Base-by-base conservation (phyloP, 192 early-diverging fungal species). In the Gamsiella multidivaricata region DNA sequence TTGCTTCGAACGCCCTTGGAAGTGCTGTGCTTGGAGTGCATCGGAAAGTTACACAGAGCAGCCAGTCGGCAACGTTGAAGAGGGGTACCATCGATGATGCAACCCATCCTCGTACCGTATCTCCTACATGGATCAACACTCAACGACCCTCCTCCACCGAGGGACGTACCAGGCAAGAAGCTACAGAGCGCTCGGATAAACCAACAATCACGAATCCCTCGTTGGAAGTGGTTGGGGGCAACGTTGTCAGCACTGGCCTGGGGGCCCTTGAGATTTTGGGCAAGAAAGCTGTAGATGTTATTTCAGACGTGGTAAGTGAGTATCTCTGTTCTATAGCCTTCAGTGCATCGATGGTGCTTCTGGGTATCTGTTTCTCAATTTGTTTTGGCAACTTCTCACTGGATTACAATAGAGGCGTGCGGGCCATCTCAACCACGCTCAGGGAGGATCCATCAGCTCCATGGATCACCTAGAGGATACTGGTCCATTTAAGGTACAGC, bases 1-100 rank as follows among this genome's bases (percentile, higher is more conserved):
- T 79, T 26, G 75, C 75, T 2, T 79, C 75, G 5, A 79, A 79
- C 32, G 75, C 68, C n/a, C 43, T 79, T n/a, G 75, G 75, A 17
- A 79, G 68, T 41, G 75, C 75, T 7, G 60, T 79, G 8, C 54
- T 79, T 42, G 71, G 71, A 1, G 71, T 75, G 28, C 71, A 75
- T 49, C 65, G 64, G 2, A 76, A 76, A 33, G 72, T 76, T 5
- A 76, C 72, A 2, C 65, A 66, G 26, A 63, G 32, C 5, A 50
- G 58, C 36, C 69, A 63, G 26, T 3, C 25, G n/a, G 43, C 64
- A n/a, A 14, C 43, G 28, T 5, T n/a, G 20, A 49, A 55, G 53
- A 33, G 23, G 6, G 34, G 28, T n/a, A 15, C 25, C 22, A 36
- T 55, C 7, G 2, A 23, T 3, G 17, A 54, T 2, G 14, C 20